Base-by-base conservation (phyloP, 2,329 filamentous ascomycete genomes). In the Fusarium proliferatum region DNA sequence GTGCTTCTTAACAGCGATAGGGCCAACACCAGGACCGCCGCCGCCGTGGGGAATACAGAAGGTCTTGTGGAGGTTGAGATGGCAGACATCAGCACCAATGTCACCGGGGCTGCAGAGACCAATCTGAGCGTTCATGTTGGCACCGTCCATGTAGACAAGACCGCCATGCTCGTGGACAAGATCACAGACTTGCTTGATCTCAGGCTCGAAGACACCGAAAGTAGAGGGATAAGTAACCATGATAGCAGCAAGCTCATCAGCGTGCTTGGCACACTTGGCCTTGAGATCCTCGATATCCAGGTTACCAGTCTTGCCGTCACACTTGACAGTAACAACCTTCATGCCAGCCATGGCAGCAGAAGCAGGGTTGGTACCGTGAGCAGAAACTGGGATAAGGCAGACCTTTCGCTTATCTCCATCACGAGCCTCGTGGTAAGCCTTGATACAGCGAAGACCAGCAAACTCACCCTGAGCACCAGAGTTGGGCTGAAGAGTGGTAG, bases 91-190 rank as follows among this genome's bases (percentile, higher is more conserved):
- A 34, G 96, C 96, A n/a, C 96, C 96, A 75, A 98, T 97, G 82
- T 97, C 94, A 45, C 96, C 96, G 4, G 96, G 96, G 8, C 94
- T 97, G 86, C 94, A 97, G 17, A 98, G 89, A 15, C 96, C 96
- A 70, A 98, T 97, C 83, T 98, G 96, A 15, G 96, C 96, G 81
- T 98, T 98, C 94, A 98, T 96, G 86, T 98, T 98, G 75, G 96
- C 96, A 48, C 96, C 96, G 80, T 98, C 96, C 96, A 98, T 98
- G 86, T 98, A 98, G n/a, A 98, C 96, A 80, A 97, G 94, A 19
- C 96, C 96, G 51, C 96, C 96, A 79, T 97, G 87, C 75, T 92
- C 83, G 84, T 98, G 96, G 21, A 98, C 94, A 36, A 96, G 86
- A 59, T 94, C 86, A 82, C 94, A 97, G 17, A 92, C 95, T 79